Evolutionary conservation across 805 yeast genomes (phyloP).

Genomic region (Candida manassasensis): DNA sequence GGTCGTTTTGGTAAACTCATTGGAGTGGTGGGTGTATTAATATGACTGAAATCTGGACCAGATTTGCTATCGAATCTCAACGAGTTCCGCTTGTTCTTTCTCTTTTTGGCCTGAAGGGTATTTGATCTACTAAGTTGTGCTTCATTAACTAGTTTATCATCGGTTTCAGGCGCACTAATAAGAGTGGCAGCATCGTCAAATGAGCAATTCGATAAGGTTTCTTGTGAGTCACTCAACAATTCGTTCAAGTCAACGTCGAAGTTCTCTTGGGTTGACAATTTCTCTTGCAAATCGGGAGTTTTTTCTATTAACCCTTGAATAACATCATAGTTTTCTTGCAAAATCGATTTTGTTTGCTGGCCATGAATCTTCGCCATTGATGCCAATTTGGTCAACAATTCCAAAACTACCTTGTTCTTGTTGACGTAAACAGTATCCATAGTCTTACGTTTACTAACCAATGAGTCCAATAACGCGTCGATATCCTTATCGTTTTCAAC

Average conservation of each 20-base stretch:
- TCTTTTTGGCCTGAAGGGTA: constrained; percentile 18
- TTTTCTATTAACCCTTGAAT: constrained; percentile 36
- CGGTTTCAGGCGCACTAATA: constrained; percentile 15
- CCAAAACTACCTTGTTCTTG: constrained; percentile 41
- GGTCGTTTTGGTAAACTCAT: constrained; percentile 3
- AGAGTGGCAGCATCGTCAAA: constrained; percentile 33
- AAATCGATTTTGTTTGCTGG: constrained; percentile 39
- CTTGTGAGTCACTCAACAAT: constrained; percentile 29
- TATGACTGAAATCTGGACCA: constrained; percentile 15
- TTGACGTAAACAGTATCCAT: constrained; percentile 46
- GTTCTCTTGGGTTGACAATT: constrained; percentile 22
- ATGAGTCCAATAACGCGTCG: constrained; percentile 44
- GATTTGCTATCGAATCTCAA: constrained; percentile 23
- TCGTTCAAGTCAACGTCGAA: constrained; percentile 30
- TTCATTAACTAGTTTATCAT: constrained; percentile 7
- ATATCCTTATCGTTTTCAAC: constrained; percentile 46
- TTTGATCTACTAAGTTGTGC: constrained; percentile 9
- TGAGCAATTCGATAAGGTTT: constrained; percentile 24
- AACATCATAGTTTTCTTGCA: constrained; percentile 44
- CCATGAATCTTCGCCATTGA: constrained; percentile 44
- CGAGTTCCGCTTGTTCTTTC: constrained; percentile 33
- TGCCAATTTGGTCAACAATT: constrained; percentile 41
- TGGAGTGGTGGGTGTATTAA: constrained; percentile 17
- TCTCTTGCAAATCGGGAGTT: constrained; percentile 31
- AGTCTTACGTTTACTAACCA: constrained; percentile 42